phyloP scores from a whole-genome alignment of 2,329 filamentous ascomycete species.

The Amylocarpus encephaloides region DNA sequence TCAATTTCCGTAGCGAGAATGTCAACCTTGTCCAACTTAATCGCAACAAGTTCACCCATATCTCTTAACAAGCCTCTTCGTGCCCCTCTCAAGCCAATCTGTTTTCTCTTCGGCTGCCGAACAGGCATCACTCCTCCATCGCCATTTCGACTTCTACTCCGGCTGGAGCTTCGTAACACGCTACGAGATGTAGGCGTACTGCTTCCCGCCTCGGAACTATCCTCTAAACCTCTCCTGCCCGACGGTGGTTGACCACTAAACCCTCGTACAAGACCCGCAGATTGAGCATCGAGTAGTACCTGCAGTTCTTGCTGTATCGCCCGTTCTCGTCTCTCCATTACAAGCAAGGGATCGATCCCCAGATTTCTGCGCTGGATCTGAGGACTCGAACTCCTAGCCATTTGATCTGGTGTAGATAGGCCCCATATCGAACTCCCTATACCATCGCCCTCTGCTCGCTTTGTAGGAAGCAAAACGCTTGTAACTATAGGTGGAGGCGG shows the following conservation, averaged over 20 bases:
- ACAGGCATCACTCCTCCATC: constrained; percentile 47
- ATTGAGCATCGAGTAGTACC: constrained; percentile 51
- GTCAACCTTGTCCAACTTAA: constrained; percentile 64
- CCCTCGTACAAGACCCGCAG: constrained; percentile 37
- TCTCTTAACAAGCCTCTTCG: constrained; percentile 57
- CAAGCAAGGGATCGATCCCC: constrained; percentile 31
- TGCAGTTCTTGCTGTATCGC: constrained; percentile 53
- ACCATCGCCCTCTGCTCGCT: neutral
- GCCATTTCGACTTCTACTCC: constrained; percentile 4
- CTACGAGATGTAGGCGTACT: constrained; percentile 26
- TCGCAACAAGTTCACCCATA: constrained; percentile 55
- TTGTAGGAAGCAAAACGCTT: constrained; percentile 14
- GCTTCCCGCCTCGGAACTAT: constrained; percentile 34
- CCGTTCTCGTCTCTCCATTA: constrained; percentile 41
- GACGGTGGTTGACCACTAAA: constrained; percentile 20
- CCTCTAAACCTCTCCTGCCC: constrained; percentile 30
- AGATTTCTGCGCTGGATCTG: constrained; percentile 13
- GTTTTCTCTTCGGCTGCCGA: constrained; percentile 47
- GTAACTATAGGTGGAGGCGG: constrained; percentile 27
- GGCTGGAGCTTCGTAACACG: constrained; percentile 14
- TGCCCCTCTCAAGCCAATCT: constrained; percentile 52
- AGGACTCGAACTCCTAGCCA: constrained; percentile 3
- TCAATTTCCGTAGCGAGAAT: constrained; percentile 51
- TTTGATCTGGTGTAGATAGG: neutral
- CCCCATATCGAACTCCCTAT: neutral